Conservation (phyloP, 2,329 filamentous ascomycete species). For the Fusarium redolens region DNA sequence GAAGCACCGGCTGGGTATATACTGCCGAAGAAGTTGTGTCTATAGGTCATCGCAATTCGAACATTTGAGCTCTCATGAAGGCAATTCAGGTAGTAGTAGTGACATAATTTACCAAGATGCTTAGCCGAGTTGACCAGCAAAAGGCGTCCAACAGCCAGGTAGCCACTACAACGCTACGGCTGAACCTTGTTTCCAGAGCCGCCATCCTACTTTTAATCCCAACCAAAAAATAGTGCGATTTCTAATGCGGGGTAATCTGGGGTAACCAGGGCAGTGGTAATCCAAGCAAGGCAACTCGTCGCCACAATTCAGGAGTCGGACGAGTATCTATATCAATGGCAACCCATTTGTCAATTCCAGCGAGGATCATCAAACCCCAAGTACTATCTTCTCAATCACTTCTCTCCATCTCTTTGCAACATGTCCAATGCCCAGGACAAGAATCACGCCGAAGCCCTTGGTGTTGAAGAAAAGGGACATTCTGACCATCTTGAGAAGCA, state of each 20-base stretch:
- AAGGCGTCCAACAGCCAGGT: neutral
- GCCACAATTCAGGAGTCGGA: neutral
- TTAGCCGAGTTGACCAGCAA: fast-evolving
- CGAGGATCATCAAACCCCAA: neutral
- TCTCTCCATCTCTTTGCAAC: neutral
- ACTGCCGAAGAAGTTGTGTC: fast-evolving
- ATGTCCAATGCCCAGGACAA: conserved; percentile 2
- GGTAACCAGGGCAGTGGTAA: conserved; percentile 2
- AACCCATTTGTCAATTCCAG: neutral
- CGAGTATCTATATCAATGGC: conserved; percentile 15
- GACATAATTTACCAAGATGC: neutral
- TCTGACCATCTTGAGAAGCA: conserved; percentile 20
- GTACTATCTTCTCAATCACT: neutral
- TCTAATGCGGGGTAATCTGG: conserved; percentile 27
- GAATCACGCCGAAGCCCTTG: neutral
- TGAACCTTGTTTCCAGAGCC: conserved; percentile 4
- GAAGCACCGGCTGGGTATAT: neutral
- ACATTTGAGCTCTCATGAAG: neutral
- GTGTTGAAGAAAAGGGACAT: conserved; percentile 25
- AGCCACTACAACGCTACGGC: neutral
- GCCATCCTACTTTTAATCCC: neutral
- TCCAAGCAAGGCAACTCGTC: neutral
- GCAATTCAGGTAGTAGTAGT: neutral
- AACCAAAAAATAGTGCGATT: neutral
- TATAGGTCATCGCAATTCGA: neutral